These are phyloP conservation scores for Triticum urartu DNA, from an alignment of 176 grass and related monocot species.

Conservation along the genomic window DNA sequence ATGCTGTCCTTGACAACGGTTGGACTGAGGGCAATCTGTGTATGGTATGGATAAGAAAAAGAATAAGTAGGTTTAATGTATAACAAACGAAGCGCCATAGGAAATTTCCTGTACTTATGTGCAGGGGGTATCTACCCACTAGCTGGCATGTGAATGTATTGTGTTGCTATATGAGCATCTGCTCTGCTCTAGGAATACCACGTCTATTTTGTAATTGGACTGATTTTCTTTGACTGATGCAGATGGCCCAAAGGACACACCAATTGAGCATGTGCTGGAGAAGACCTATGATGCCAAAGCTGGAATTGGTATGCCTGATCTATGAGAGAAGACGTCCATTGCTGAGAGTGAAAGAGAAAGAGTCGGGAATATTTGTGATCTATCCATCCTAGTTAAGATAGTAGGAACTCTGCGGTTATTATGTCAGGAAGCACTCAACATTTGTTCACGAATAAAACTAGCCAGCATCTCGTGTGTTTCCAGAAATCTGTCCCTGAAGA, in stretches of 20 bases:
- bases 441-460: background rate
- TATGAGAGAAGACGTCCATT: constrained; percentile 30
- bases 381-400: background rate
- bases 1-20: background rate
- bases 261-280: constrained; percentile 72
- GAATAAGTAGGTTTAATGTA: background rate
- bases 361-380: background rate
- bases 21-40: background rate
- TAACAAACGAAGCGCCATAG: background rate
- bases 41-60: background rate
- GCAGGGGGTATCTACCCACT: background rate
- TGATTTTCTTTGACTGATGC: constrained; percentile 3
- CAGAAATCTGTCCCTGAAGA: background rate
- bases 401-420: background rate
- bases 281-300: constrained; percentile 89
- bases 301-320: constrained; percentile 95
- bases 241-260: constrained; percentile 85
- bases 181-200: background rate
- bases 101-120: constrained; percentile 12
- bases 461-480: background rate
- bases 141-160: background rate
- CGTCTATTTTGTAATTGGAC: background rate
- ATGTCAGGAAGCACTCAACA: background rate
- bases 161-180: background rate
- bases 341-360: background rate